Conservation (phyloP, 129 eudicot genomes). For the Gnaphalium uliginosum region DNA sequence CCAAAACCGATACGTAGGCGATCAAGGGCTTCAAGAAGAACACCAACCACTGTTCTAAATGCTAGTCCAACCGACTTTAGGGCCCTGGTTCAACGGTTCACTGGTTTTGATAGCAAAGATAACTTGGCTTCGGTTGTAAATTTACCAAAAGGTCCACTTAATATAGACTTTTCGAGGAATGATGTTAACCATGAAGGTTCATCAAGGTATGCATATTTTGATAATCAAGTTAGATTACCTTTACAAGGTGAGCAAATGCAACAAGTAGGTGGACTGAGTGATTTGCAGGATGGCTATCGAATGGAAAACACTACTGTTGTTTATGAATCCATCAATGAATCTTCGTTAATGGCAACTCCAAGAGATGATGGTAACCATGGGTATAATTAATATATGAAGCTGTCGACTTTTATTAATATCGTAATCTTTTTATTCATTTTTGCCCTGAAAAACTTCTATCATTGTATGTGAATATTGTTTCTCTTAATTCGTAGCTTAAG, state of each 20-base stretch:
- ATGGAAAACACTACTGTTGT: slow-evolving; percentile 20
- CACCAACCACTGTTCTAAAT: slow-evolving; percentile 52
- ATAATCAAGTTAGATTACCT: slow-evolving; percentile 22
- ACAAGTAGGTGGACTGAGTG: slow-evolving; percentile 20
- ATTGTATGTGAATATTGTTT: not conserved
- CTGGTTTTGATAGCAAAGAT: slow-evolving; percentile 44
- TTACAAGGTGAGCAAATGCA: slow-evolving; percentile 18
- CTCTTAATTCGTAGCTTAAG: not conserved
- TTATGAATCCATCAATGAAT: slow-evolving; percentile 27
- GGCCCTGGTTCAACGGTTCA: slow-evolving; percentile 59
- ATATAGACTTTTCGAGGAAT: slow-evolving; percentile 41
- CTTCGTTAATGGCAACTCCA: slow-evolving; percentile 9
- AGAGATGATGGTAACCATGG: slow-evolving; percentile 26
- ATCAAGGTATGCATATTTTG: slow-evolving; percentile 20
- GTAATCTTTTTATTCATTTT: slow-evolving; percentile 15
- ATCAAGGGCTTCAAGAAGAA: slow-evolving; percentile 45
- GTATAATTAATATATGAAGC: slow-evolving; percentile 26
- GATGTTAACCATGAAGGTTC: slow-evolving; percentile 24
- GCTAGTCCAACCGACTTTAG: slow-evolving; percentile 50
- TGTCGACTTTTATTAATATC: not conserved
- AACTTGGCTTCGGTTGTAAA: slow-evolving; percentile 9
- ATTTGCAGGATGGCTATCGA: slow-evolving; percentile 27
- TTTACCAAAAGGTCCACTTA: slow-evolving; percentile 56
- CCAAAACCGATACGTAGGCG: slow-evolving; percentile 37
- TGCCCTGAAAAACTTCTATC: not conserved